A percentile compares a stretch with the other conserved stretches of the same genome.
Conservation (phyloP, 768 basidiomycete species). For the Fomitopsis serialis region DNA sequence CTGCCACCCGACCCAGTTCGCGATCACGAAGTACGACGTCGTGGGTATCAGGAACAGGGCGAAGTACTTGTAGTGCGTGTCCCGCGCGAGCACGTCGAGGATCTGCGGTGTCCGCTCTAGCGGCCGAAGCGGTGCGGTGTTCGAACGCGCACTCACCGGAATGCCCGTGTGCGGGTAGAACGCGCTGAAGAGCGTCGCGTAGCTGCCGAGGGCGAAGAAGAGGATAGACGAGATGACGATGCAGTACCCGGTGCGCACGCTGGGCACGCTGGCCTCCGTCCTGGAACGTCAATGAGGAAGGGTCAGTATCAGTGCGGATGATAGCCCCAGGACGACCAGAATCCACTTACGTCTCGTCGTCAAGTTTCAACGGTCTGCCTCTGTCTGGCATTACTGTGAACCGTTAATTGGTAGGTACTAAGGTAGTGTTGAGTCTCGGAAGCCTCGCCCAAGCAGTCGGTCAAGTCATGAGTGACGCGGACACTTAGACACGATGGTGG, state of each 20-base stretch:
- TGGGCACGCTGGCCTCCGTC: conserved; percentile 7
- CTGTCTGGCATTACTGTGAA: no score
- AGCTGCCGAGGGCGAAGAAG: conserved; percentile 54
- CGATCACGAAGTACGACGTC: conserved; percentile 85
- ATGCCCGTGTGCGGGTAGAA: conserved; percentile 51
- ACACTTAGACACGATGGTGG: no score
- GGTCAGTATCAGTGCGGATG: no score
- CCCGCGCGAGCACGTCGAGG: conserved; percentile 57
- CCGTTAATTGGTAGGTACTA: no score
- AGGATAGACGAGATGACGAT: conserved; percentile 40
- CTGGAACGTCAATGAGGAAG: no score
- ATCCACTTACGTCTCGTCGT: no score
- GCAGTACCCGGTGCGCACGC: conserved; percentile 35
- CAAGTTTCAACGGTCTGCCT: no score
- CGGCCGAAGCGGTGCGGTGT: neutral
- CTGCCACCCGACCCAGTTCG: conserved; percentile 99
- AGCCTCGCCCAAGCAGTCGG: no score
- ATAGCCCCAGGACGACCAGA: no score
- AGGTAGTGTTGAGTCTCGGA: neutral
- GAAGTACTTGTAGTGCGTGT: conserved; percentile 92
- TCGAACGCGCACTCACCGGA: conserved; percentile 35
- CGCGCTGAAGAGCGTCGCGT: conserved; percentile 62
- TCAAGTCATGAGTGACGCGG: no score
- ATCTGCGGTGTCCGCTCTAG: conserved; percentile 34
- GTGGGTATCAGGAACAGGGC: conserved; percentile 73